Evolutionary conservation across 129 eudicot genomes (phyloP).

Genomic region (Flaveria sonorensis): DNA sequence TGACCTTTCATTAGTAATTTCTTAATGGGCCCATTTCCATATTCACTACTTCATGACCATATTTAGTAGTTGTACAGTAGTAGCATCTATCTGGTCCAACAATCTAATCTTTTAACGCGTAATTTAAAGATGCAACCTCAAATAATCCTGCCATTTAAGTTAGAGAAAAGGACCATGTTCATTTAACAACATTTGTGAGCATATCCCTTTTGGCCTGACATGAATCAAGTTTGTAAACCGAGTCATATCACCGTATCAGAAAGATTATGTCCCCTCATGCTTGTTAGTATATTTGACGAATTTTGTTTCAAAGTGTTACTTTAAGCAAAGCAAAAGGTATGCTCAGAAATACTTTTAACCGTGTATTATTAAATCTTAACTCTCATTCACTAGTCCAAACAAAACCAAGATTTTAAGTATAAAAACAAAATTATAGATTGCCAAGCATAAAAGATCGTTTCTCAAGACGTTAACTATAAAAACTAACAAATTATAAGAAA

Average conservation of each 20-base stretch:
- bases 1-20: too few relatives aligned
- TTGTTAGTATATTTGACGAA: not conserved
- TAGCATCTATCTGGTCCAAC: not conserved
- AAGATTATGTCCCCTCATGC: not conserved
- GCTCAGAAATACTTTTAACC: not conserved
- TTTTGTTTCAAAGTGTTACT: not conserved
- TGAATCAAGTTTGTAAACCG: not conserved
- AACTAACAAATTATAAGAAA: not conserved
- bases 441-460: conserved; percentile 9
- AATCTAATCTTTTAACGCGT: not conserved
- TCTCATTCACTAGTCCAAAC: not conserved
- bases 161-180: not conserved
- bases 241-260: not conserved
- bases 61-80: not conserved
- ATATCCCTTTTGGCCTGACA: not conserved
- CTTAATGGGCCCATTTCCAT: not conserved
- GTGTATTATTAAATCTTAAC: not conserved
- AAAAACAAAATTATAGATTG: not conserved
- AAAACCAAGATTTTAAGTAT: not conserved
- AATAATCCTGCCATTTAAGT: not conserved
- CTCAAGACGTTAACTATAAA: conserved; percentile 7
- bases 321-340: not conserved
- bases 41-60: not conserved
- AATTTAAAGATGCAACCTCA: not conserved
- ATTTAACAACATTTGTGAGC: not conserved